Evolutionary conservation across 2,329 filamentous ascomycete genomes (phyloP).

Genomic region (Talaromyces sp.): DNA sequence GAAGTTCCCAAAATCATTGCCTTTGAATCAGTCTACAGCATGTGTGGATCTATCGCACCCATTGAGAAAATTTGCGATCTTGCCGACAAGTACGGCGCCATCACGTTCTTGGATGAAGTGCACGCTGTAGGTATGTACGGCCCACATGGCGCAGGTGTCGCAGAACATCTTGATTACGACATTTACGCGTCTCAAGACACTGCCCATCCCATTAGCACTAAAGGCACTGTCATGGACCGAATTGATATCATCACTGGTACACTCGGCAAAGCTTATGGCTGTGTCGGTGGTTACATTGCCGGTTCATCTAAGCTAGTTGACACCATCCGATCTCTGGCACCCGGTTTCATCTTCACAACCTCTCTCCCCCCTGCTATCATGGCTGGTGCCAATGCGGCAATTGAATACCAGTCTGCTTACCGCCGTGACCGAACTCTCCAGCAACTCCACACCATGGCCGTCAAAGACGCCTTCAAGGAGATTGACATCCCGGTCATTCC

Average conservation of each 20-base stretch:
- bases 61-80: slow-evolving; percentile 95
- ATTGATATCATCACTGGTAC: slow-evolving; percentile 98
- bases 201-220: slow-evolving; percentile 37
- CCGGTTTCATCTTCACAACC: slow-evolving; percentile 98
- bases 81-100: slow-evolving; percentile 93
- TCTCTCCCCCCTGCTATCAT: slow-evolving; percentile 94
- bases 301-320: slow-evolving; percentile 84
- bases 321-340: slow-evolving; percentile 87
- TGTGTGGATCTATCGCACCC: slow-evolving; percentile 96
- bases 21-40: slow-evolving; percentile 98
- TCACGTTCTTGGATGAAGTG: slow-evolving; percentile 97
- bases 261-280: slow-evolving; percentile 95
- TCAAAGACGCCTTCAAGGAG: slow-evolving; percentile 76
- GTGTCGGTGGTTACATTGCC: slow-evolving; percentile 96
- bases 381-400: slow-evolving; percentile 86
- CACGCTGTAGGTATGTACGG: slow-evolving; percentile 99
- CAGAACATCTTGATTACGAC: slow-evolving; percentile 94
- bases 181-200: slow-evolving; percentile 72
- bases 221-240: slow-evolving; percentile 88
- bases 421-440: slow-evolving; percentile 85
- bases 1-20: slow-evolving; percentile 95
- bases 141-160: slow-evolving; percentile 89
- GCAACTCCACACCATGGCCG: slow-evolving; percentile 91
- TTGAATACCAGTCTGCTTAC: slow-evolving; percentile 87
- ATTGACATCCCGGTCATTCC: slow-evolving; percentile 94